These are phyloP conservation scores for Colletotrichum eremochloae DNA, from an alignment of 2,329 filamentous ascomycete genomes.

Conservation along the genomic window DNA sequence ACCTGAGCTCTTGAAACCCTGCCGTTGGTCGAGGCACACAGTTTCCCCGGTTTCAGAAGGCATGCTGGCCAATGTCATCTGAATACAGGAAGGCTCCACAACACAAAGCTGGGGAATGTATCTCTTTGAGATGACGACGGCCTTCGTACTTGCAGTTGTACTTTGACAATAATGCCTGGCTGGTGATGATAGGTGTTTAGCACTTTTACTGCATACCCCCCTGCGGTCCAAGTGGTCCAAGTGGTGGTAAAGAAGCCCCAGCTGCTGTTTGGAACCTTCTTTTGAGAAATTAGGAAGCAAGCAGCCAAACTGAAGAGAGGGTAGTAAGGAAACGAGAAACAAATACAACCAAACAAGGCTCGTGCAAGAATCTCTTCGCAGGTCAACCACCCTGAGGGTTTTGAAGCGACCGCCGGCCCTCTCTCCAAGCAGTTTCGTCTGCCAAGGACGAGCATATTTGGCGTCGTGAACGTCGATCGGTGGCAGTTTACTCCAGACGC, in stretches of 20 bases:
- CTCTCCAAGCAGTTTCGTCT: background rate
- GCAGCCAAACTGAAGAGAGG: no score
- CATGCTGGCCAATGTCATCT: constrained; percentile 36
- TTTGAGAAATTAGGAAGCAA: background rate
- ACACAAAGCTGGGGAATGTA: constrained; percentile 31
- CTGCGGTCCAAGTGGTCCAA: background rate
- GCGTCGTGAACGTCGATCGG: background rate
- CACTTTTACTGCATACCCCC: no score
- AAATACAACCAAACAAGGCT: background rate
- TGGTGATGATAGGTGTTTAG: background rate
- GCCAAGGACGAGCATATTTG: background rate
- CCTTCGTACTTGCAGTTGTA: background rate
- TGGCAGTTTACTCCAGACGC: background rate
- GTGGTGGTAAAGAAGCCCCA: background rate
- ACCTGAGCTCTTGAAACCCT: constrained; percentile 37
- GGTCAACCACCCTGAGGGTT: background rate
- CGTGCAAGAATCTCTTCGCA: background rate
- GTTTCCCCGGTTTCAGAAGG: constrained; percentile 26
- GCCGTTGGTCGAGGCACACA: constrained; percentile 23
- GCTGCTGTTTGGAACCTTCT: background rate
- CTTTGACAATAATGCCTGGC: background rate
- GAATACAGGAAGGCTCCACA: constrained; percentile 28
- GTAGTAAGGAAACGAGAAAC: background rate
- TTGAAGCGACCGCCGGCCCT: background rate
- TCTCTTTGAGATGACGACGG: background rate